A percentile compares a stretch with the other conserved stretches of the same genome.
Conservation (phyloP, 129 eudicot species). For the Lactuca saligna region DNA sequence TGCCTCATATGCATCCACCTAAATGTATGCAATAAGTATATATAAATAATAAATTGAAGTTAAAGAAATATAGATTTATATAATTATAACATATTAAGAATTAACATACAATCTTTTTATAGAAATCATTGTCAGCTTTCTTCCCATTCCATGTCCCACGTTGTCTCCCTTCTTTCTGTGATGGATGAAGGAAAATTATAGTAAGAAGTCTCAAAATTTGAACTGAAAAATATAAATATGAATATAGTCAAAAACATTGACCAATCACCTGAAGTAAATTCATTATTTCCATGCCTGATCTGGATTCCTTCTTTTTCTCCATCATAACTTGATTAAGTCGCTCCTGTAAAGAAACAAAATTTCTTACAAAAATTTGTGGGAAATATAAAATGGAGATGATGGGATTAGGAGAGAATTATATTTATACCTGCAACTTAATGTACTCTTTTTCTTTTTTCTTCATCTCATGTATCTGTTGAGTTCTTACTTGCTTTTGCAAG, state of each 20-base stretch:
- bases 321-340: conserved; percentile 86
- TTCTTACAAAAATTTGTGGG: neutral
- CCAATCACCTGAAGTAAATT: conserved; percentile 82
- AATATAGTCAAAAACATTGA: conserved; percentile 18
- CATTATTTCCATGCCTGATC: conserved; percentile 99
- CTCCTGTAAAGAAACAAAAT: conserved; percentile 52
- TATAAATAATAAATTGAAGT: neutral
- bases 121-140: conserved; percentile 93
- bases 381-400: neutral
- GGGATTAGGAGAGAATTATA: conserved; percentile 21
- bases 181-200: conserved; percentile 12
- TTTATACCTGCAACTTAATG: conserved; percentile 93
- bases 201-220: neutral
- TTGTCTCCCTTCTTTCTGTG: conserved; percentile 98
- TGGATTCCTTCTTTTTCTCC: conserved; percentile 99
- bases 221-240: conserved; percentile 18
- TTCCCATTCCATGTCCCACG: conserved; percentile 99
- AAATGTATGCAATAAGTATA: conserved; percentile 15
- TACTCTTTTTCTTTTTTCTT: conserved; percentile 97
- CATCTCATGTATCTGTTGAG: conserved; percentile 98
- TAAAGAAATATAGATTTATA: neutral
- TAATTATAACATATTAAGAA: neutral
- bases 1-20: conserved; percentile 97
- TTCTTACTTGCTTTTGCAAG: conserved; percentile 83
- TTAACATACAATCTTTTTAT: conserved; percentile 82